phyloP scores from a whole-genome alignment of 805 yeast genomes.

The Crinitomyces ghanaensis region DNA sequence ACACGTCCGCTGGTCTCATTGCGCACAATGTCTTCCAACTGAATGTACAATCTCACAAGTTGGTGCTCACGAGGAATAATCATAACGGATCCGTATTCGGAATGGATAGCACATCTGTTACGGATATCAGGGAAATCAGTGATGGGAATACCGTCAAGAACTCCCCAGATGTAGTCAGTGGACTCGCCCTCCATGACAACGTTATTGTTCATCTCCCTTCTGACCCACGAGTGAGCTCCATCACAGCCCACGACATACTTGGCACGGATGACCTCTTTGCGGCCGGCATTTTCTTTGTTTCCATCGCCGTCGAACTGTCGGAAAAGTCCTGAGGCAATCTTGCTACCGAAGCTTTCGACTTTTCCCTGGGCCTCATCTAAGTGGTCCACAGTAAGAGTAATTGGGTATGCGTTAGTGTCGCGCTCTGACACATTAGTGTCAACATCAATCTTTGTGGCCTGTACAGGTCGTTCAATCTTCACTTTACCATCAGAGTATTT shows the following conservation, averaged over 20 bases:
- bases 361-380: constrained; percentile 12
- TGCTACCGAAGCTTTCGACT: constrained; percentile 14
- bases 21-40: constrained; percentile 18
- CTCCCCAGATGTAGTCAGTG: constrained; percentile 30
- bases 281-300: constrained; percentile 7
- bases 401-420: constrained; percentile 17
- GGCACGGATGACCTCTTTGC: constrained; percentile 20
- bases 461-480: constrained; percentile 12
- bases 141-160: constrained; percentile 27
- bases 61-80: constrained; percentile 28
- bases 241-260: constrained; percentile 28
- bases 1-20: constrained; percentile 14
- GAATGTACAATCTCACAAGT: constrained; percentile 26
- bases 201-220: constrained; percentile 25
- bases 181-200: constrained; percentile 27
- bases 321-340: constrained; percentile 22
- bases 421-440: constrained; percentile 12
- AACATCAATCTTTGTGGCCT: constrained; percentile 10
- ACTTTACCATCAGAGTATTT: constrained; percentile 9
- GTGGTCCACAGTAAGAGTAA: constrained; percentile 18
- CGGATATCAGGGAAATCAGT: constrained; percentile 30
- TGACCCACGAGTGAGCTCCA: constrained; percentile 28
- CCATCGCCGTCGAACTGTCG: constrained; percentile 22
- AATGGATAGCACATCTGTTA: constrained; percentile 26
- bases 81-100: constrained; percentile 26